Conservation (phyloP, 1,284 basidiomycete species). For the Rhodotorula sp. region DNA sequence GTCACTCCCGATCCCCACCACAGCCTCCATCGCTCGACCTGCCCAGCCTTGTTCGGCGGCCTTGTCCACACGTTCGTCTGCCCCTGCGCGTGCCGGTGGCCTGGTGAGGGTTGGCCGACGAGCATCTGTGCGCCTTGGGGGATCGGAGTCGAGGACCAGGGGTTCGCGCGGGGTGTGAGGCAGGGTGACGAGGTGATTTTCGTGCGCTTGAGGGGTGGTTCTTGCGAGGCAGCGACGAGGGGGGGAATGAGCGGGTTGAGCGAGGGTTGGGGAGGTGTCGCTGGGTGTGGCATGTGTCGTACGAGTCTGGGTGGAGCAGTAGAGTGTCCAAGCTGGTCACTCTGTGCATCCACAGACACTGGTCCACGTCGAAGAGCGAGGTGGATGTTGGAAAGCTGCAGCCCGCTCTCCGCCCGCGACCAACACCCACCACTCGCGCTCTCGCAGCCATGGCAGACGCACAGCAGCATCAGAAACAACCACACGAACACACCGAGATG, state of each 20-base stretch:
- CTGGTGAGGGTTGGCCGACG: neutral
- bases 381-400: no score
- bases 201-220: no score
- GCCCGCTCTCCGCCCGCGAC: neutral
- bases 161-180: no score
- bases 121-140: neutral
- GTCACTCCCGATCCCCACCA: conserved; percentile 18
- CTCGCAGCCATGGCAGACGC: neutral
- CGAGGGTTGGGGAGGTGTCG: no score
- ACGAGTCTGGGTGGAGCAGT: no score
- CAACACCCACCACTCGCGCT: no score
- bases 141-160: neutral
- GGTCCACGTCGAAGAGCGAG: neutral
- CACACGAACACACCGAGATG: neutral
- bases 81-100: neutral
- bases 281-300: no score
- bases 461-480: neutral
- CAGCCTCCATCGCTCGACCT: conserved; percentile 12
- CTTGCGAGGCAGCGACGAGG: no score
- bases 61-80: neutral
- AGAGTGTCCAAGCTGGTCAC: no score
- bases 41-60: conserved; percentile 6
- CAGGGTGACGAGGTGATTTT: no score
- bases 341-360: no score
- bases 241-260: no score